phyloP scores from a whole-genome alignment of 2,329 filamentous ascomycete species.

The Pseudogymnoascus sp. region DNA sequence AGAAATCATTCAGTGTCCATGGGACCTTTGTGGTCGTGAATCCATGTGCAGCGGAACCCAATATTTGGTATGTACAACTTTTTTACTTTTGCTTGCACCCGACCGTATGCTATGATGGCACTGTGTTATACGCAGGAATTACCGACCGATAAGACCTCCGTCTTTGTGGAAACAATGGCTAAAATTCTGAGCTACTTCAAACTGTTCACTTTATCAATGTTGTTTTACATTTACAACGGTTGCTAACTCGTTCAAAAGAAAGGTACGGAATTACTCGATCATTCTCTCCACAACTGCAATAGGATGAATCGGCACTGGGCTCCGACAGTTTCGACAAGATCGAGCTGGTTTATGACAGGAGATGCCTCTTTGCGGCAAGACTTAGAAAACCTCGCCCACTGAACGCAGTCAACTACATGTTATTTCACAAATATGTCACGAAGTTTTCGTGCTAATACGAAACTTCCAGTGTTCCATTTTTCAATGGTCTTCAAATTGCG shows the following conservation, averaged over 20 bases:
- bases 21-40: not conserved
- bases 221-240: not conserved
- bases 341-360: conserved; percentile 61
- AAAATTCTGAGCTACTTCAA: conserved; percentile 64
- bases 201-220: conserved; percentile 15
- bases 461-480: not conserved
- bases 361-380: conserved; percentile 86
- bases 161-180: conserved; percentile 77
- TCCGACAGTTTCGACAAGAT: conserved; percentile 60
- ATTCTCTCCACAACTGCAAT: conserved; percentile 18
- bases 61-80: not conserved
- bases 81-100: not conserved
- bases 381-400: conserved; percentile 99
- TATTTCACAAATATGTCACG: conserved; percentile 5
- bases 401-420: conserved; percentile 41
- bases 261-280: conserved; percentile 1
- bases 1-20: not conserved
- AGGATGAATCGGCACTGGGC: conserved; percentile 98
- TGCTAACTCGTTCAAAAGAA: conserved; percentile 4
- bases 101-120: not conserved
- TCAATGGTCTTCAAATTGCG: not conserved
- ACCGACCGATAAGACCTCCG: conserved; percentile 71
- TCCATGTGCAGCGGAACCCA: not conserved
- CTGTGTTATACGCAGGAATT: conserved; percentile 41
- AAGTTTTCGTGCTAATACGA: not conserved